Evolutionary conservation across 176 grass and related monocot genomes (phyloP).

Genomic region (Olyra latifolia): DNA sequence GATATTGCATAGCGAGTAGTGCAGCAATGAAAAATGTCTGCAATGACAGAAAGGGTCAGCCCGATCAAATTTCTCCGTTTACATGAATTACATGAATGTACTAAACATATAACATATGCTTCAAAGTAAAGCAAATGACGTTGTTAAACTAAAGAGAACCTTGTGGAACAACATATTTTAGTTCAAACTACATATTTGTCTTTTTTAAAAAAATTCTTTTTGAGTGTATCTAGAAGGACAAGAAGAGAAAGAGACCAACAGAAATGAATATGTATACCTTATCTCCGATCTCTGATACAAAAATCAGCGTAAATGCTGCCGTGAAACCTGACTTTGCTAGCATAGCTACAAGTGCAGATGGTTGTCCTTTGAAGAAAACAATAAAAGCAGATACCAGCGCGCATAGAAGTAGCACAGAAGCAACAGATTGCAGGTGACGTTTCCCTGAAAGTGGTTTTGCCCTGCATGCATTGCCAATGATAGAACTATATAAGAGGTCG

Average conservation of each 20-base stretch:
- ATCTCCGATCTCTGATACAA: constrained; percentile 96
- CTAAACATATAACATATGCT: neutral
- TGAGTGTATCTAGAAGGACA: neutral
- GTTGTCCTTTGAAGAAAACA: constrained; percentile 71
- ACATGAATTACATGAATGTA: neutral
- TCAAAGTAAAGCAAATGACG: neutral
- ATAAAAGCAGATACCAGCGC: constrained; percentile 55
- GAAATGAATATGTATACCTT: constrained; percentile 52
- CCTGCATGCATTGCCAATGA: constrained; percentile 50
- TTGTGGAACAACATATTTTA: constrained; percentile 5
- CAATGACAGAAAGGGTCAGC: constrained; percentile 28
- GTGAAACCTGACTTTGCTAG: constrained; percentile 96
- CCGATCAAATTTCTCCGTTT: constrained; percentile 21
- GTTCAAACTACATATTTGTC: neutral
- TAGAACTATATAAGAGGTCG: constrained; percentile 10
- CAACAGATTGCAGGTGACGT: constrained; percentile 57
- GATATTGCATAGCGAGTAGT: constrained; percentile 93
- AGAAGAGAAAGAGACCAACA: neutral
- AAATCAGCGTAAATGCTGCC: constrained; percentile 85
- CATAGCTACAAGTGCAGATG: constrained; percentile 57
- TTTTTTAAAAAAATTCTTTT: neutral
- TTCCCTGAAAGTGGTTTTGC: constrained; percentile 50
- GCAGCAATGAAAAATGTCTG: constrained; percentile 99
- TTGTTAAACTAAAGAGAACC: neutral
- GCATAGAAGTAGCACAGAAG: constrained; percentile 54